Evolutionary conservation across 495 filamentous ascomycete species (phyloP).

Genomic region (Polyplosphaeria fusca): DNA sequence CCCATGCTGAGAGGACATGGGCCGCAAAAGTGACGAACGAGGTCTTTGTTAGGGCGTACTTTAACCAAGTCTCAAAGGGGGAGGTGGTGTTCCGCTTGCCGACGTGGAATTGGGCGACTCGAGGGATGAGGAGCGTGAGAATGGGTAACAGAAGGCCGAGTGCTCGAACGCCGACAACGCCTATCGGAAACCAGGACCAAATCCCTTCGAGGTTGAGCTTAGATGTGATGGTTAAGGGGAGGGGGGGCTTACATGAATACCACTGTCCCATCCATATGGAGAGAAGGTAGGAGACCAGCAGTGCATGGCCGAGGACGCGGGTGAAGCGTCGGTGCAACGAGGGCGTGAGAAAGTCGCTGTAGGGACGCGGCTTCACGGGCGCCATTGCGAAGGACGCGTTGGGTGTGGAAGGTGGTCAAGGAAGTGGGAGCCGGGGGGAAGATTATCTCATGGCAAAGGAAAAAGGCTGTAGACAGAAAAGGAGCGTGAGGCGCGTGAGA

Average conservation of each 20-base stretch:
- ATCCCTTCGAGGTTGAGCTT: slow-evolving; percentile 52
- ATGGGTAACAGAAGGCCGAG: slow-evolving; percentile 63
- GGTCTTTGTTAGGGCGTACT: slow-evolving; percentile 45
- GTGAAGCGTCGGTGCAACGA: slow-evolving; percentile 83
- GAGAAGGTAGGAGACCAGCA: slow-evolving; percentile 71
- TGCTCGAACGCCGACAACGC: slow-evolving; percentile 70
- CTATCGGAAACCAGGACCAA: slow-evolving; percentile 84
- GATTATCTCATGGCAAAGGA: background rate
- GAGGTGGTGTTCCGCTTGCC: slow-evolving; percentile 68
- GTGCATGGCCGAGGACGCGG: slow-evolving; percentile 61
- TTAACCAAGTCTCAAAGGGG: slow-evolving; percentile 59
- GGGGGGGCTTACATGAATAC: slow-evolving; percentile 42
- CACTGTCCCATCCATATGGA: slow-evolving; percentile 68
- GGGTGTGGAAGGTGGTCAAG: no score
- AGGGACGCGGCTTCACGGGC: slow-evolving; percentile 49
- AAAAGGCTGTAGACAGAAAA: background rate
- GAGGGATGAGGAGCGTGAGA: slow-evolving; percentile 72
- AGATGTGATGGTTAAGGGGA: background rate
- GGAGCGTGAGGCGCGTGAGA: background rate
- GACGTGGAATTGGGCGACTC: slow-evolving; percentile 80
- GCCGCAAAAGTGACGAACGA: slow-evolving; percentile 46
- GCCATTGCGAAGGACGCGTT: slow-evolving; percentile 6
- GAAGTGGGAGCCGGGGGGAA: no score
- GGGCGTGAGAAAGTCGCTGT: slow-evolving; percentile 88
- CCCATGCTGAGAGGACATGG: slow-evolving; percentile 64